phyloP scores from a whole-genome alignment of 192 early-diverging fungal genomes.

The Rhizoclosmatium sp. region DNA sequence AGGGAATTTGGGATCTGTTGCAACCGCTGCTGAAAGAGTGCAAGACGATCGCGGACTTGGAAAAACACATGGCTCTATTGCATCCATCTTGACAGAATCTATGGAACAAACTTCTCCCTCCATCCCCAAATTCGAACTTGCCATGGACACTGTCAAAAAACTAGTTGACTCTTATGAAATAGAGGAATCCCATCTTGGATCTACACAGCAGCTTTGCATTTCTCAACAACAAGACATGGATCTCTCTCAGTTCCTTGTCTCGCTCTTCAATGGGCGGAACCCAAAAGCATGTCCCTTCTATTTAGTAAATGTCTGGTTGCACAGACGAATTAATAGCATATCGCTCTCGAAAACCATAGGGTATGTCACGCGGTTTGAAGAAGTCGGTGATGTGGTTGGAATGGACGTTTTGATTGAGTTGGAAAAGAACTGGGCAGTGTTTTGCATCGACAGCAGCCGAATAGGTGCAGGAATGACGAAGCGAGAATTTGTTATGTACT shows the following conservation, averaged over 20 bases:
- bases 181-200: no score
- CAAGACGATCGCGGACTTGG: no score
- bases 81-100: no score
- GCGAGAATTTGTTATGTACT: no score
- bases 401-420: background rate
- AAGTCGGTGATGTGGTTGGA: background rate
- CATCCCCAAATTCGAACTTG: no score
- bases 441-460: background rate
- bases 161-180: no score
- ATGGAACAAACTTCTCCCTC: no score
- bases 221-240: background rate
- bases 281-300: background rate
- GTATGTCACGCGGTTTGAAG: conserved; percentile 7
- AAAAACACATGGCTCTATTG: no score
- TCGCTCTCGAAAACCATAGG: background rate
- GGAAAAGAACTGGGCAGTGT: conserved; percentile 3
- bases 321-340: conserved; percentile 2
- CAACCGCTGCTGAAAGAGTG: no score
- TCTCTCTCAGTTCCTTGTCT: background rate
- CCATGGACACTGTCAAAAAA: no score
- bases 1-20: no score
- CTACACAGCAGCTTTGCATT: no score
- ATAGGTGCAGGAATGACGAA: background rate
- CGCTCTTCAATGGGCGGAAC: background rate
- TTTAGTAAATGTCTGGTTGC: conserved; percentile 27